Evolutionary conservation across 768 basidiomycete species (phyloP), one percentile per base, ranked within the genome.

Genomic region (Exidia glandulosa): DNA sequence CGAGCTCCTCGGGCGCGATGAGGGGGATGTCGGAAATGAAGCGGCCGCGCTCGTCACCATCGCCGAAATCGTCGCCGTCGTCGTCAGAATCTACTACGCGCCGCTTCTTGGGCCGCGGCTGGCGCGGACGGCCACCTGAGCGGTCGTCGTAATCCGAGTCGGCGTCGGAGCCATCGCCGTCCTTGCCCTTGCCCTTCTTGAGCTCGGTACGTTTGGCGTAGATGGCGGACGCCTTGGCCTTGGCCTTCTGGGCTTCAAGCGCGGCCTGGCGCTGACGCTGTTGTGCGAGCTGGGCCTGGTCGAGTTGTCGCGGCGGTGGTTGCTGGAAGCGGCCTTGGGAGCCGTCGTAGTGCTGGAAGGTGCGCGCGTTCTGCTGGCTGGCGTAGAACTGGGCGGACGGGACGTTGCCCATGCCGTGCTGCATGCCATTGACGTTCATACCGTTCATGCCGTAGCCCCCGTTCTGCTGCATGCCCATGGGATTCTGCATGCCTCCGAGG

Each of bases 1-100:
- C 71, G 23, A 70, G 63, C 37, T 70, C 66, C 41, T 70, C 64
- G 48, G 65, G 66, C 54, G 66, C 63, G 3, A 63, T 65, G 13
- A 64, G 66, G 9, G 57, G 64, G 27, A 65, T 63, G 3, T 62
- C 60, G 12, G 36, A 62, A 16, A 36, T 47, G 6, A 58, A 61
- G 23, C 45, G 64, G 50, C 58, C 57, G 32, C 41, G 60, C 25
- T 63, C 63, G 3, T 41, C 58, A 23, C 59, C 66, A 61, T 64
- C 65, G 16, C 36, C 65, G 48, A 62, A 63, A 47, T 66, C 67
- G 25, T 67, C 66, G 34, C 63, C 67, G 29, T 67, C 67, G 27
- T 63, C 64, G 41, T 67, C 68, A 27, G 66, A 63, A 52, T 65
- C 65, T n/a, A 45, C 57, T 27, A 64, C 60, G 31, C 41, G 34